Conservation (phyloP, 1,284 basidiomycete species). For the Flammula alnicola region DNA sequence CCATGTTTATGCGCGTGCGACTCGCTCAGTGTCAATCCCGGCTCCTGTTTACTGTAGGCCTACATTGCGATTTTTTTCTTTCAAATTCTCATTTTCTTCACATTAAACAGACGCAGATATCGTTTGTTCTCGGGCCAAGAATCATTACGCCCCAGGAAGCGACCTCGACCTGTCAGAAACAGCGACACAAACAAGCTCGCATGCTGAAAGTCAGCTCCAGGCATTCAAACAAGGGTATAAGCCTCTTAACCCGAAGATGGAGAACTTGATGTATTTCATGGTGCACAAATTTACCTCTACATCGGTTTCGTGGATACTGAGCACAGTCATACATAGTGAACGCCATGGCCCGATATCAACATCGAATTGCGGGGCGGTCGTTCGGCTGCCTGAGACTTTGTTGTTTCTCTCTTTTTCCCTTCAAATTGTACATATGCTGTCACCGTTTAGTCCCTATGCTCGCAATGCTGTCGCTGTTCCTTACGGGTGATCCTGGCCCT, state of each 20-base stretch:
- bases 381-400: too few relatives aligned
- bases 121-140: constrained; percentile 46
- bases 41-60: constrained; percentile 69
- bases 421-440: too few relatives aligned
- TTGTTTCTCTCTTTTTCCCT: too few relatives aligned
- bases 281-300: too few relatives aligned
- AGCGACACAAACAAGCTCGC: constrained; percentile 25
- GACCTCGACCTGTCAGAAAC: constrained; percentile 34
- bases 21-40: constrained; percentile 70
- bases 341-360: too few relatives aligned
- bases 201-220: constrained; percentile 28
- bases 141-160: constrained; percentile 40
- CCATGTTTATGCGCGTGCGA: constrained; percentile 63
- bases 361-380: too few relatives aligned
- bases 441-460: too few relatives aligned
- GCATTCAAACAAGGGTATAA: constrained; percentile 32
- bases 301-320: too few relatives aligned
- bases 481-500: too few relatives aligned
- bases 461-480: too few relatives aligned
- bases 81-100: background rate
- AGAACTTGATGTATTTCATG: constrained; percentile 37
- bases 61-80: background rate
- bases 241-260: constrained; percentile 32
- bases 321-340: too few relatives aligned
- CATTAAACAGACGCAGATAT: constrained; percentile 41